Evolutionary conservation across 1,284 basidiomycete genomes (phyloP).

Genomic region (Omphalotus olearius): DNA sequence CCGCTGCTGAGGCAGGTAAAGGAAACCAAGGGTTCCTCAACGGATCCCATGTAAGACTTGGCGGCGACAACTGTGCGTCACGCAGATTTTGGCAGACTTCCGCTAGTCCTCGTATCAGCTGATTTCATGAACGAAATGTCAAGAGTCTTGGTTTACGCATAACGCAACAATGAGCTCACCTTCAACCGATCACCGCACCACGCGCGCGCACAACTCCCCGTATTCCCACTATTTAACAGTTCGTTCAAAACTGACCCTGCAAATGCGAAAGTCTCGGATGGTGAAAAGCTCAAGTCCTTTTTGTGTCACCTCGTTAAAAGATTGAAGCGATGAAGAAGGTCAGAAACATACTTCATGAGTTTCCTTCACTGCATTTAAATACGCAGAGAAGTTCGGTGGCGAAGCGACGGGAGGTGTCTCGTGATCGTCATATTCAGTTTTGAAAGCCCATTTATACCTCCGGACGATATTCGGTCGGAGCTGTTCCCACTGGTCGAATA

Average conservation of each 20-base stretch:
- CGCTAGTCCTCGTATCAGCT: constrained; percentile 2
- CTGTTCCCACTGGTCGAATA: constrained; percentile 31
- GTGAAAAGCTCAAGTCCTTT: constrained; percentile 22
- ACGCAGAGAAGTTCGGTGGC: constrained; percentile 40
- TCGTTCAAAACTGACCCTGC: constrained; percentile 33
- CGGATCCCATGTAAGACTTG: too few species aligned
- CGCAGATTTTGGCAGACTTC: constrained; percentile 1
- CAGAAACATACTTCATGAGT: constrained; percentile 27
- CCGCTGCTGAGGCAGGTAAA: too few species aligned
- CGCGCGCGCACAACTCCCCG: constrained; percentile 30
- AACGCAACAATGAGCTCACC: constrained; percentile 16
- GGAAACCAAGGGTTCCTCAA: too few species aligned
- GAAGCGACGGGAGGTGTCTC: constrained; percentile 31
- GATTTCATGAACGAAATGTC: neutral
- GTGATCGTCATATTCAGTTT: constrained; percentile 45
- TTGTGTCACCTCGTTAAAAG: neutral
- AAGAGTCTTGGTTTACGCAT: neutral
- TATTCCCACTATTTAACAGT: constrained; percentile 23
- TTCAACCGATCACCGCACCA: constrained; percentile 33
- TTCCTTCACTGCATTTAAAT: constrained; percentile 30
- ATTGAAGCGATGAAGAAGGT: neutral
- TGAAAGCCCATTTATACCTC: constrained; percentile 75
- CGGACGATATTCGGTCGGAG: constrained; percentile 46
- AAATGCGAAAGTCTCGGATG: constrained; percentile 32
- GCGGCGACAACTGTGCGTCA: too few species aligned